Conservation (phyloP, 768 basidiomycete species). For the Suillus weaverae region DNA sequence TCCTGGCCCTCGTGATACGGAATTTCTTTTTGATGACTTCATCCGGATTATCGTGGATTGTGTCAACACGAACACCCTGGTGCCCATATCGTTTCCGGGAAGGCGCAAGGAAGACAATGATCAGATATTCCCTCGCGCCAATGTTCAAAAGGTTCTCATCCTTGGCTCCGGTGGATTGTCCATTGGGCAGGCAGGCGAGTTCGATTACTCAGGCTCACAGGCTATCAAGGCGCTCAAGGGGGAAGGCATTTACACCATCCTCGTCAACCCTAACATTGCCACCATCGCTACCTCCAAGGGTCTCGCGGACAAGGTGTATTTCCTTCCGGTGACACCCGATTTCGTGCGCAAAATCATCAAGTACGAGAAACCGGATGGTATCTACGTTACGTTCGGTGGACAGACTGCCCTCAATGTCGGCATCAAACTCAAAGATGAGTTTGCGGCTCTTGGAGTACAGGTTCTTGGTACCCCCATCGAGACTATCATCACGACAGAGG, state of each 20-base stretch:
- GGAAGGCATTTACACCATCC: slow-evolving; percentile 98
- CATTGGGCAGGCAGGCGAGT: slow-evolving; percentile 98
- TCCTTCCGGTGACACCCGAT: slow-evolving; percentile 96
- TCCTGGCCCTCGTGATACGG: slow-evolving; percentile 96
- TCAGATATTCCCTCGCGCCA: slow-evolving; percentile 62
- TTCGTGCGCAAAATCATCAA: slow-evolving; percentile 98
- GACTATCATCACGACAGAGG: slow-evolving; percentile 97
- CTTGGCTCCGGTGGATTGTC: slow-evolving; percentile 97
- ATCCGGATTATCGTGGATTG: slow-evolving; percentile 83
- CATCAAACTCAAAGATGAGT: slow-evolving; percentile 97
- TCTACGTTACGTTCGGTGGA: slow-evolving; percentile 98
- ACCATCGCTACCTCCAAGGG: slow-evolving; percentile 98
- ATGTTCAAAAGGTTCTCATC: slow-evolving; percentile 92
- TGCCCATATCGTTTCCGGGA: slow-evolving; percentile 69
- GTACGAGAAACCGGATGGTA: slow-evolving; percentile 98
- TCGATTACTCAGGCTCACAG: slow-evolving; percentile 99
- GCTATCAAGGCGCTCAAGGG: slow-evolving; percentile 99
- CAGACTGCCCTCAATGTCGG: slow-evolving; percentile 97
- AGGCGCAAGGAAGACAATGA: slow-evolving; percentile 86
- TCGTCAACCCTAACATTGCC: slow-evolving; percentile 98
- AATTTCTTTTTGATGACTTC: slow-evolving; percentile 98
- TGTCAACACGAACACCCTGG: slow-evolving; percentile 51
- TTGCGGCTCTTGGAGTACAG: slow-evolving; percentile 82
- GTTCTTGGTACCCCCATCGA: slow-evolving; percentile 97
- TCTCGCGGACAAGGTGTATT: slow-evolving; percentile 99